A percentile compares a stretch with the other conserved stretches of the same genome.
These are phyloP conservation scores for Xylariaceae sp. DNA, from an alignment of 2,329 filamentous ascomycete species.

Conservation along the genomic window DNA sequence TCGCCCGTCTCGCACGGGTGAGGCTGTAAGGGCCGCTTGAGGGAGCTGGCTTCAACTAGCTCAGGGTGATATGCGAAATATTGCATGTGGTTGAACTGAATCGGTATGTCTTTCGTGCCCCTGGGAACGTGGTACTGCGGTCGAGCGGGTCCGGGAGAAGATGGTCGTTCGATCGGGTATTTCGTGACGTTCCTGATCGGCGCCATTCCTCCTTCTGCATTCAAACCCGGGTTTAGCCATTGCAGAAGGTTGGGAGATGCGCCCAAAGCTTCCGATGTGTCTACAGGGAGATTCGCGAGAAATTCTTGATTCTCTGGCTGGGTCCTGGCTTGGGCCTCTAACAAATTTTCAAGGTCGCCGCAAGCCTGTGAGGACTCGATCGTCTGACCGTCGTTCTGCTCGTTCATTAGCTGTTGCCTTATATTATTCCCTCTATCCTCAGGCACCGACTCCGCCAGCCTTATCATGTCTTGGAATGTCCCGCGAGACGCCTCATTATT, in stretches of 20 bases:
- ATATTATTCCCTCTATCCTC: neutral
- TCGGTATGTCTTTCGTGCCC: neutral
- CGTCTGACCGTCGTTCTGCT: neutral
- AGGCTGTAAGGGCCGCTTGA: conserved; percentile 3
- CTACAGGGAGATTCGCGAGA: neutral
- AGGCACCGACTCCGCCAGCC: neutral
- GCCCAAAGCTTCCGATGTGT: neutral
- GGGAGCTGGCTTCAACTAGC: neutral
- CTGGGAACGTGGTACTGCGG: conserved; percentile 6
- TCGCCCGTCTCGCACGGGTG: conserved; percentile 5
- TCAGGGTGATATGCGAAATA: neutral
- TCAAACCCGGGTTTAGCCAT: neutral
- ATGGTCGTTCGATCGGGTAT: neutral
- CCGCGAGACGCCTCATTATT: too few species aligned
- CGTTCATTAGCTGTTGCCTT: neutral
- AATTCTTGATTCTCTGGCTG: neutral
- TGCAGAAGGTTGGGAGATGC: neutral
- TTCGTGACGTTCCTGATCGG: neutral
- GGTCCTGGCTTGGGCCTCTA: neutral
- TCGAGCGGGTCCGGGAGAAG: conserved; percentile 7
- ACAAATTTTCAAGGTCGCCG: neutral
- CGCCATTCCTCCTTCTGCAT: neutral
- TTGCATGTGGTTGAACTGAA: neutral
- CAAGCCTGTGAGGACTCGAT: neutral
- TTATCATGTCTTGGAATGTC: too few species aligned